phyloP scores from a whole-genome alignment of 371 early-diverging fungal species.

The Apophysomyces trapeziformis region DNA sequence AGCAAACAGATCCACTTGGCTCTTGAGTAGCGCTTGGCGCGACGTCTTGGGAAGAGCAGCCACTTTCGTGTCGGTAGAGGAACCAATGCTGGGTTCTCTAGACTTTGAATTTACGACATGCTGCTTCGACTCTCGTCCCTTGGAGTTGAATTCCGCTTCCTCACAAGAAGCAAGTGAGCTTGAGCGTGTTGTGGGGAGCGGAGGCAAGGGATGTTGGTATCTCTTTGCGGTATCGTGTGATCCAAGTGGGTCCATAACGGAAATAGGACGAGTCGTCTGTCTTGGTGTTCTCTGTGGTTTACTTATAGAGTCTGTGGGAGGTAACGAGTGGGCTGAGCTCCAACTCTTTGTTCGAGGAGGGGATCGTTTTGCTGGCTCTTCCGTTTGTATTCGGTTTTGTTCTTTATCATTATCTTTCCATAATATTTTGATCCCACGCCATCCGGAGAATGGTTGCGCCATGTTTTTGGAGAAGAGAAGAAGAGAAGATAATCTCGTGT shows the following conservation, averaged over 20 bases:
- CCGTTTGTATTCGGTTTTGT: not conserved
- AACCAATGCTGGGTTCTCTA: not conserved
- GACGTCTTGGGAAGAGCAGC: not conserved
- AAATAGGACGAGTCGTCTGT: not conserved
- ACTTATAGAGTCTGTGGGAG: slow-evolving; percentile 4
- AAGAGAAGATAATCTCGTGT: not conserved
- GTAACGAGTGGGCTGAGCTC: not conserved
- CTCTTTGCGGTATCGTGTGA: slow-evolving; percentile 9
- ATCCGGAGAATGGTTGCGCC: slow-evolving; percentile 9
- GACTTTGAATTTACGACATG: not conserved
- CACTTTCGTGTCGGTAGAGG: not conserved
- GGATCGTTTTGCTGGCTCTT: not conserved
- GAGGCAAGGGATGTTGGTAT: slow-evolving; percentile 1
- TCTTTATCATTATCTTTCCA: slow-evolving; percentile 7
- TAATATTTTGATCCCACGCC: slow-evolving; percentile 9
- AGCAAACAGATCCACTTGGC: not conserved
- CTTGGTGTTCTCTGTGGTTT: not conserved
- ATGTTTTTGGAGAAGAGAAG: not conserved
- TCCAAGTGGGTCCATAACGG: not conserved
- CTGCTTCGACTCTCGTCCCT: not conserved
- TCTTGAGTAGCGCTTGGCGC: not conserved
- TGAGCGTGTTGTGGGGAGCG: not conserved
- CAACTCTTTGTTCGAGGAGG: slow-evolving; percentile 6
- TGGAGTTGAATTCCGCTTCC: not conserved
- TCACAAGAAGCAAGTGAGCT: not conserved